A percentile compares a stretch with the other conserved stretches of the same genome.
Conservation (phyloP, 2,329 filamentous ascomycete species). For the Byssoonygena ceratinophila region DNA sequence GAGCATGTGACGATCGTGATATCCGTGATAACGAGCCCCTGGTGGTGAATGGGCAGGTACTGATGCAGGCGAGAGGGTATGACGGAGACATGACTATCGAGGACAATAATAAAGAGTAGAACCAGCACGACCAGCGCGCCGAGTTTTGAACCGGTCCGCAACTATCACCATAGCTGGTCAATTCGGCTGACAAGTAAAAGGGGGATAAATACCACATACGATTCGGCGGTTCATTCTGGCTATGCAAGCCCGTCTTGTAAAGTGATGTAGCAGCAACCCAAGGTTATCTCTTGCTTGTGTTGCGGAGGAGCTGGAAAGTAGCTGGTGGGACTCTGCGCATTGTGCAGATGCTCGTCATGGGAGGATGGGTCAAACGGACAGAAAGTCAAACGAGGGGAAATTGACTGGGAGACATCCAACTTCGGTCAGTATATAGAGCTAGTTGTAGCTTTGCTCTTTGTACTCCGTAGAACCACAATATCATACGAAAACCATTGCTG, state of each 20-base stretch:
- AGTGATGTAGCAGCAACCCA: background rate
- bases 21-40: slow-evolving; percentile 76
- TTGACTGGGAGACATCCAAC: background rate
- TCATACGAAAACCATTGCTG: background rate
- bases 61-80: slow-evolving; percentile 76
- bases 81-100: slow-evolving; percentile 81
- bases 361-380: background rate
- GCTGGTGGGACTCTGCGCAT: slow-evolving; percentile 6
- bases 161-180: slow-evolving; percentile 28
- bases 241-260: background rate
- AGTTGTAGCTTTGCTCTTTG: background rate
- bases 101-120: slow-evolving; percentile 63
- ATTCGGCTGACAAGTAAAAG: slow-evolving; percentile 6
- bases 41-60: slow-evolving; percentile 75
- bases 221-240: slow-evolving; percentile 36
- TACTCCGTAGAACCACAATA: background rate
- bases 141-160: slow-evolving; percentile 64
- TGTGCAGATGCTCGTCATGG: slow-evolving; percentile 4
- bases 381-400: background rate
- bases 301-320: background rate
- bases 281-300: slow-evolving; percentile 8
- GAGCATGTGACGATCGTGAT: slow-evolving; percentile 69
- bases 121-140: slow-evolving; percentile 54
- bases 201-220: slow-evolving; percentile 23
- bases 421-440: background rate